Percentiles rank a stretch among this genome's conserved stretches.
Evolutionary conservation across 495 filamentous ascomycete species (phyloP).

Genomic region (Penicillium coprophilum): DNA sequence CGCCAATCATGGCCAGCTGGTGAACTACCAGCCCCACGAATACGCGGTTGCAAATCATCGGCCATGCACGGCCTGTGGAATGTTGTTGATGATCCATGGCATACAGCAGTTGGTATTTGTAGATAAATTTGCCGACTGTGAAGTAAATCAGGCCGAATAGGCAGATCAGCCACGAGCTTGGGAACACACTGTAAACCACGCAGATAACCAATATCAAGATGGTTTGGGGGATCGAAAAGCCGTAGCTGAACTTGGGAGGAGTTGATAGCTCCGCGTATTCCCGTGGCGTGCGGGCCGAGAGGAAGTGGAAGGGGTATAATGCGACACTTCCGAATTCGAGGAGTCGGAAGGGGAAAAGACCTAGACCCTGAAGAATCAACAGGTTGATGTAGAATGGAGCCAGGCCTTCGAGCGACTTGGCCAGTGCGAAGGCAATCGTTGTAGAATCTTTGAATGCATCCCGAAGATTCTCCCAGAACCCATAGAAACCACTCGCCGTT

Average conservation of each 20-base stretch:
- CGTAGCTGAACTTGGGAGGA: constrained; percentile 90
- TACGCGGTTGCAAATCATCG: constrained; percentile 89
- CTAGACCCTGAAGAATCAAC: constrained; percentile 88
- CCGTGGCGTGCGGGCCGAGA: constrained; percentile 83
- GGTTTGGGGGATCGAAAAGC: constrained; percentile 90
- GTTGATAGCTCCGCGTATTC: constrained; percentile 83
- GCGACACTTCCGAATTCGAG: constrained; percentile 84
- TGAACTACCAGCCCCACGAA: constrained; percentile 82
- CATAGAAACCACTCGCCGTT: constrained; percentile 67
- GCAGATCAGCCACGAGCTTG: constrained; percentile 76
- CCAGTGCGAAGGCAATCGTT: constrained; percentile 72
- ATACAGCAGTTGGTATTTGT: constrained; percentile 97
- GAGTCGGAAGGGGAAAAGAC: constrained; percentile 88
- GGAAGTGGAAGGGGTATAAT: constrained; percentile 76
- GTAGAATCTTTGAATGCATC: constrained; percentile 75
- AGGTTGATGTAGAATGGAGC: constrained; percentile 90
- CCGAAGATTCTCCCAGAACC: constrained; percentile 67
- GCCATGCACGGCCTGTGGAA: constrained; percentile 90
- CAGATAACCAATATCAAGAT: constrained; percentile 92
- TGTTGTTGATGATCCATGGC: constrained; percentile 98
- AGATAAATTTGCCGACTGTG: constrained; percentile 82
- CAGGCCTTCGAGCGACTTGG: constrained; percentile 68
- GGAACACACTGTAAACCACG: constrained; percentile 88
- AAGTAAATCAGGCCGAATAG: constrained; percentile 87
- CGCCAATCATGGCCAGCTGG: constrained; percentile 86